A percentile compares a stretch with the other conserved stretches of the same genome.
These are phyloP conservation scores for Colletotrichum falcatum DNA, from an alignment of 2,329 filamentous ascomycete species.

Conservation along the genomic window DNA sequence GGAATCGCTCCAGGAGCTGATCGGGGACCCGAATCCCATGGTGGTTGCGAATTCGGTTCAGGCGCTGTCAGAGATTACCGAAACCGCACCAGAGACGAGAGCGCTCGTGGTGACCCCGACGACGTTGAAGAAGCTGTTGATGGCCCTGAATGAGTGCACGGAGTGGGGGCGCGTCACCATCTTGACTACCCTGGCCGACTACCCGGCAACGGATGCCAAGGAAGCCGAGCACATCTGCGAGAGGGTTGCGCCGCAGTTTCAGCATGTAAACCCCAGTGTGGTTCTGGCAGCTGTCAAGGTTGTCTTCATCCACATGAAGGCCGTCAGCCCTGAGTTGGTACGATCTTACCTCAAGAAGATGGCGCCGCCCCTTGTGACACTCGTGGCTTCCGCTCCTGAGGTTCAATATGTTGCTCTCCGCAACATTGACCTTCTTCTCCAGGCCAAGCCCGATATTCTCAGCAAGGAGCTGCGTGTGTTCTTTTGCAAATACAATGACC, in stretches of 20 bases:
- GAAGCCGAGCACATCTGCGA: conserved; percentile 99
- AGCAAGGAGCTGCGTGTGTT: conserved; percentile 98
- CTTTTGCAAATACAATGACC: conserved; percentile 99
- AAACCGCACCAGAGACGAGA: conserved; percentile 89
- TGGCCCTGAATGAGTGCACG: conserved; percentile 97
- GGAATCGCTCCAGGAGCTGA: conserved; percentile 92
- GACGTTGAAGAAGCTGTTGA: conserved; percentile 92
- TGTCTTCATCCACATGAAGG: conserved; percentile 95
- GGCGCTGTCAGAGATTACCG: conserved; percentile 89
- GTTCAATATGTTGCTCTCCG: conserved; percentile 97
- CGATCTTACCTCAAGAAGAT: conserved; percentile 97
- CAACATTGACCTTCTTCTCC: conserved; percentile 95
- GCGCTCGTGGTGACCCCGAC: conserved; percentile 85
- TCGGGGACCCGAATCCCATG: conserved; percentile 98
- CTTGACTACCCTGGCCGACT: conserved; percentile 88
- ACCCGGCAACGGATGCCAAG: conserved; percentile 87
- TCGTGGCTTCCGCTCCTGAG: conserved; percentile 94
- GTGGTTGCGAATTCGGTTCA: conserved; percentile 98
- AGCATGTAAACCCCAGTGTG: conserved; percentile 97
- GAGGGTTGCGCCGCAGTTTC: conserved; percentile 94
- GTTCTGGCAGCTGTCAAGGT: conserved; percentile 98
- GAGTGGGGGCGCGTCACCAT: conserved; percentile 98
- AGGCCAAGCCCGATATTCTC: conserved; percentile 95
- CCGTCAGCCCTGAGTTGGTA: conserved; percentile 80
- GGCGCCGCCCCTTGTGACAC: conserved; percentile 93